phyloP scores from a whole-genome alignment of 2,329 filamentous ascomycete genomes.

The Colletotrichum sp. region DNA sequence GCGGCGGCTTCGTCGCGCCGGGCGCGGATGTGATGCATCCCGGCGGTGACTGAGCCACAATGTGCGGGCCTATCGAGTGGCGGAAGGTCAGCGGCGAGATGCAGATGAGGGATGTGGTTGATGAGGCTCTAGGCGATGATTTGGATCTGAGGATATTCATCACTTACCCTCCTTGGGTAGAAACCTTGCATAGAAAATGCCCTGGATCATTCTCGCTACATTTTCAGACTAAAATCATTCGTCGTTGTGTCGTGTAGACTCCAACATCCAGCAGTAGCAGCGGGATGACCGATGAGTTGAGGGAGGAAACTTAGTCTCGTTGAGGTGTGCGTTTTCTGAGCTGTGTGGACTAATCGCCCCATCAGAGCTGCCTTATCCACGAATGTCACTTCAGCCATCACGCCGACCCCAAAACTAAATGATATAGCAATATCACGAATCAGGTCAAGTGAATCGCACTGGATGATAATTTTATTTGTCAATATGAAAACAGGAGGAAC shows the following conservation, averaged over 20 bases:
- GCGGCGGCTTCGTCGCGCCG: conserved; percentile 56
- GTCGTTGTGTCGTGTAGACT: not conserved
- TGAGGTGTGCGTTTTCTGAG: not conserved
- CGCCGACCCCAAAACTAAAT: not conserved
- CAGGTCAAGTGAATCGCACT: not conserved
- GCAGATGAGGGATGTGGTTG: not conserved
- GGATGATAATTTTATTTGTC: not conserved
- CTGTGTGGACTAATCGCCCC: not conserved
- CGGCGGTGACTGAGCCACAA: conserved; percentile 66
- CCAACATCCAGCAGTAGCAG: not conserved
- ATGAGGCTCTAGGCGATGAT: not conserved
- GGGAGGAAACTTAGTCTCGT: not conserved
- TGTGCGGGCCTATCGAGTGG: conserved; percentile 56
- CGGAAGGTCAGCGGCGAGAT: conserved; percentile 17
- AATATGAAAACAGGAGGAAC: not conserved
- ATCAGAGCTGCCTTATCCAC: not conserved
- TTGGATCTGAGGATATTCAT: not conserved
- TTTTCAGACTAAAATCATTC: not conserved
- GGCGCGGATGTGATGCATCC: conserved; percentile 61
- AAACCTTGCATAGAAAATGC: conserved; percentile 75
- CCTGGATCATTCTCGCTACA: conserved; percentile 63
- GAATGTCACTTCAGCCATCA: not conserved
- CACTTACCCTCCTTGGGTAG: conserved; percentile 66
- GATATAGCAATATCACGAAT: not conserved
- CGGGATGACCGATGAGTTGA: not conserved